Percentiles rank a stretch among this genome's conserved stretches.
These are phyloP conservation scores for Heliamphora pulchella DNA, from an alignment of 179 eudicot genomes.

Conservation along the genomic window DNA sequence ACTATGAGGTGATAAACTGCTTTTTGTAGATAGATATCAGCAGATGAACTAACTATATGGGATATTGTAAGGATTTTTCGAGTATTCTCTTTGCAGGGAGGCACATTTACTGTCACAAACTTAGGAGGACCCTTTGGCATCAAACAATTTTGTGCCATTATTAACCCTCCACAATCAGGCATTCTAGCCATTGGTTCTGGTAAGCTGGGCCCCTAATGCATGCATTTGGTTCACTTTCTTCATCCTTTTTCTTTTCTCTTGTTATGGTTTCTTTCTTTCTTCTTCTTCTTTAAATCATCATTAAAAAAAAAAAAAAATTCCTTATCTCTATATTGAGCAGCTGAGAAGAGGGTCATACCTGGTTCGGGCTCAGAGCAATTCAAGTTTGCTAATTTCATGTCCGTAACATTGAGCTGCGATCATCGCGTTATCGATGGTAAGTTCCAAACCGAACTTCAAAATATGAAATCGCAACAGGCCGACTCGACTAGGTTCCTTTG, in stretches of 20 bases:
- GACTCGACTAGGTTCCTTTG: background rate
- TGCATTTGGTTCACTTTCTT: background rate
- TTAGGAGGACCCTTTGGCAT: slow-evolving; percentile 97
- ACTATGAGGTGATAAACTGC: slow-evolving; percentile 61
- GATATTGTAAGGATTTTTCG: background rate
- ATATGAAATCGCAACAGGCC: background rate
- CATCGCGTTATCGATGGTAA: slow-evolving; percentile 96
- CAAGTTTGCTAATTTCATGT: slow-evolving; percentile 69
- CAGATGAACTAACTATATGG: background rate
- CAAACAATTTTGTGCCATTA: slow-evolving; percentile 92
- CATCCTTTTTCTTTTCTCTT: background rate
- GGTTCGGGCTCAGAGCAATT: slow-evolving; percentile 52
- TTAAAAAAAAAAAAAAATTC: background rate
- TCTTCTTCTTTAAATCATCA: background rate
- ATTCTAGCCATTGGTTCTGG: slow-evolving; percentile 94
- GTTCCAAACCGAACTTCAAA: slow-evolving; percentile 9
- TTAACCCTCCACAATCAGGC: slow-evolving; percentile 96
- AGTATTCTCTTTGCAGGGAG: slow-evolving; percentile 50
- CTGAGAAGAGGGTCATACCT: slow-evolving; percentile 85
- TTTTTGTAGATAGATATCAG: background rate
- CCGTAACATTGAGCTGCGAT: slow-evolving; percentile 90
- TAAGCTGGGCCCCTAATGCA: slow-evolving; percentile 23
- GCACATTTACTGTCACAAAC: slow-evolving; percentile 91
- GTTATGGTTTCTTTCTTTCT: background rate
- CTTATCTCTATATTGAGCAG: slow-evolving; percentile 36